These are phyloP conservation scores for Curvularia sp. DNA, from an alignment of 2,329 filamentous ascomycete species.

Conservation along the genomic window DNA sequence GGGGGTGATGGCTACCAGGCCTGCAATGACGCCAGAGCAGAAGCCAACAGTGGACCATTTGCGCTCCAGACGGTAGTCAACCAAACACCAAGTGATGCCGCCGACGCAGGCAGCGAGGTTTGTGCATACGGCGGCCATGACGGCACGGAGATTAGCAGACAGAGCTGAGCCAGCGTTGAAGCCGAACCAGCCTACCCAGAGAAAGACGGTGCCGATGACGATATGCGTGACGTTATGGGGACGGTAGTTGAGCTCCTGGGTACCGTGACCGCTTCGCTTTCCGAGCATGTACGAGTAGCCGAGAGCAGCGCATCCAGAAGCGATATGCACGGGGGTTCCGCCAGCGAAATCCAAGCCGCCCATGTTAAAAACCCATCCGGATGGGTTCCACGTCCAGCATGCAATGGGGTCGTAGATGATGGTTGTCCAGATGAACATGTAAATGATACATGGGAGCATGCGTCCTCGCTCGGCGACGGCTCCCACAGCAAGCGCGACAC, in stretches of 20 bases:
- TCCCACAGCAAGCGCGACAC: constrained; percentile 82
- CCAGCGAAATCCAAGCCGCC: constrained; percentile 89
- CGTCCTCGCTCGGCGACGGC: constrained; percentile 86
- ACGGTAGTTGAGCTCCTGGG: constrained; percentile 87
- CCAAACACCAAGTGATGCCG: constrained; percentile 85
- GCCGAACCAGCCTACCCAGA: constrained; percentile 95
- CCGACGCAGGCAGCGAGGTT: constrained; percentile 85
- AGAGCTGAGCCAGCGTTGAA: constrained; percentile 90
- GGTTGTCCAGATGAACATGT: constrained; percentile 93
- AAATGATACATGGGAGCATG: constrained; percentile 86
- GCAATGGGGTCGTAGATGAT: constrained; percentile 91
- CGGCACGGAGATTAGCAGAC: constrained; percentile 79
- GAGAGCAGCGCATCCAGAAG: constrained; percentile 81
- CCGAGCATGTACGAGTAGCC: constrained; percentile 93
- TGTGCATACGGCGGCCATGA: constrained; percentile 87
- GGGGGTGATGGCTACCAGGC: constrained; percentile 86
- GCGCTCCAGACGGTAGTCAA: constrained; percentile 86
- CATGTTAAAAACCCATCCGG: constrained; percentile 79
- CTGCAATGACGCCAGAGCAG: constrained; percentile 88
- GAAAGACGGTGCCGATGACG: constrained; percentile 89
- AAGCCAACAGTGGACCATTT: constrained; percentile 96
- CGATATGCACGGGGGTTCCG: constrained; percentile 88
- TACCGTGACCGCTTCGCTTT: constrained; percentile 83
- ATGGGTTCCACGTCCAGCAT: constrained; percentile 92
- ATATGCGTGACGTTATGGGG: constrained; percentile 94